Conservation (phyloP, 495 filamentous ascomycete species). For the Hyaloscypha finlandica region DNA sequence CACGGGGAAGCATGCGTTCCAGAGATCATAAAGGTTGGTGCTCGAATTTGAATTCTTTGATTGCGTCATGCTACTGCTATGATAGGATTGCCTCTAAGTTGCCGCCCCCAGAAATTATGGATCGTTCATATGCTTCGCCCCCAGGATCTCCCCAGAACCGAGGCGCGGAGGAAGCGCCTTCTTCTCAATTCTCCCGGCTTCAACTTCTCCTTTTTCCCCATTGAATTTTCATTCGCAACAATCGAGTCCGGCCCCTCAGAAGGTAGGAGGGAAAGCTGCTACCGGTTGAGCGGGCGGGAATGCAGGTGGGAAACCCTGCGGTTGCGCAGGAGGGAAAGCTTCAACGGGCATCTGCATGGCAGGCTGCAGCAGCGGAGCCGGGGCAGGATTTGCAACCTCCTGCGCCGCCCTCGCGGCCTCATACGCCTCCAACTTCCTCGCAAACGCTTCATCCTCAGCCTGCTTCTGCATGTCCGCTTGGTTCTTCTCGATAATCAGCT, state of each 20-base stretch:
- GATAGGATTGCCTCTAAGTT: too few relatives aligned
- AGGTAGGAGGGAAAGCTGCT: background rate
- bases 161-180: too few relatives aligned
- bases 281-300: too few relatives aligned
- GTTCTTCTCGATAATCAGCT: constrained; percentile 23
- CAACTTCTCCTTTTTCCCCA: background rate
- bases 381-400: background rate
- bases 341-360: background rate
- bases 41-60: too few relatives aligned
- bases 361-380: background rate
- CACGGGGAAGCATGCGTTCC: too few relatives aligned
- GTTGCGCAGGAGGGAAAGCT: background rate
- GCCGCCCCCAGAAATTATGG: too few relatives aligned
- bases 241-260: background rate
- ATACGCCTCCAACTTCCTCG: background rate
- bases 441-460: background rate
- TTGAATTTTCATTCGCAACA: background rate
- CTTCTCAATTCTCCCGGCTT: too few relatives aligned
- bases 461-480: background rate
- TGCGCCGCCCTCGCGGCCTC: background rate
- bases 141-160: too few relatives aligned
- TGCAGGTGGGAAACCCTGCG: background rate
- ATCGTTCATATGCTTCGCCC: too few relatives aligned
- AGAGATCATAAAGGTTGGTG: too few relatives aligned
- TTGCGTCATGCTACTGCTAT: too few relatives aligned